phyloP scores from a whole-genome alignment of 768 basidiomycete genomes.

The Dentipellis fragilis region DNA sequence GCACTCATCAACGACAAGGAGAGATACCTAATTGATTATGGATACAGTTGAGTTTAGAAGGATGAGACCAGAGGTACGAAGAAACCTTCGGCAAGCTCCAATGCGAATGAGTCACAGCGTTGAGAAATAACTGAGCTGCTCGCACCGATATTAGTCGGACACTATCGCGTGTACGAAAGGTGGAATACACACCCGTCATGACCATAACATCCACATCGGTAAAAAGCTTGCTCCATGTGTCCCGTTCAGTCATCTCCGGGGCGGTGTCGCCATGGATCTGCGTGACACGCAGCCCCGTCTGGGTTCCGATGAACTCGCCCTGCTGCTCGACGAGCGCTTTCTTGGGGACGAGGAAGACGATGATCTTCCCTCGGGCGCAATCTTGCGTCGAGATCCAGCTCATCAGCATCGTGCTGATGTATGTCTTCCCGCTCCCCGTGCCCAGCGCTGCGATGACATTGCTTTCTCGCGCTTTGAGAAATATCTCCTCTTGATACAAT shows the following conservation, averaged over 20 bases:
- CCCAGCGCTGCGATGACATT: constrained; percentile 53
- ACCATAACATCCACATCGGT: constrained; percentile 65
- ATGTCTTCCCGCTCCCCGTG: constrained; percentile 54
- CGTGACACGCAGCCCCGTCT: constrained; percentile 57
- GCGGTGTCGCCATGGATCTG: constrained; percentile 64
- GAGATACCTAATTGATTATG: constrained; percentile 33
- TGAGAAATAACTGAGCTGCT: constrained; percentile 73
- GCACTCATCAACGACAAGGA: constrained; percentile 49
- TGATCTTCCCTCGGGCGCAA: constrained; percentile 41
- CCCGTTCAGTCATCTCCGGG: constrained; percentile 59
- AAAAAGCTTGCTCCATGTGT: constrained; percentile 56
- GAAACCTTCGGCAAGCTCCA: constrained; percentile 58
- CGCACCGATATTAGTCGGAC: not conserved
- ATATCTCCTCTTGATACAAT: constrained; percentile 48
- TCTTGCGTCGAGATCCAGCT: constrained; percentile 59
- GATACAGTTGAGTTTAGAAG: not conserved
- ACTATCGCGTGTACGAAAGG: not conserved
- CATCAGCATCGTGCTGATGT: constrained; percentile 55
- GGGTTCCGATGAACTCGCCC: constrained; percentile 48
- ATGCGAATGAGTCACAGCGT: constrained; percentile 71
- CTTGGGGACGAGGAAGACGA: constrained; percentile 78
- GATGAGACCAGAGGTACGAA: not conserved
- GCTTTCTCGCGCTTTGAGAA: constrained; percentile 35
- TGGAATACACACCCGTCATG: constrained; percentile 56
- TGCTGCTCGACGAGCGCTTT: constrained; percentile 84